A percentile compares a stretch with the other conserved stretches of the same genome.
phyloP scores from a whole-genome alignment of 2,329 filamentous ascomycete genomes.

The Fusarium paranaense region DNA sequence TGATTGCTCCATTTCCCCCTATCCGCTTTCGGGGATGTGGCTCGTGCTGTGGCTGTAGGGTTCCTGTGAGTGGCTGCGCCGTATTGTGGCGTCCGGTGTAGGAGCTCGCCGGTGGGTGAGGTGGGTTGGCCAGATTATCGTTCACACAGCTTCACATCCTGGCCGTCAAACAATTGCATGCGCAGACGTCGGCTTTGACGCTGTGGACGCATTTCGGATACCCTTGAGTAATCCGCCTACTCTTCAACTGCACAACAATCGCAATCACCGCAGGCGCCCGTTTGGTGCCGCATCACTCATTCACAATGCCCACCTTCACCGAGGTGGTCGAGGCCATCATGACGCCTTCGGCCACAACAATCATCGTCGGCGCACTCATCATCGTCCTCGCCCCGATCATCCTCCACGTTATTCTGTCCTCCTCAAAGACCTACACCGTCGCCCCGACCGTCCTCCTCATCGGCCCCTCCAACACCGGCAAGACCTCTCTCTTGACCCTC shows the following conservation, averaged over 20 bases:
- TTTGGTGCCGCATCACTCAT: constrained; percentile 20
- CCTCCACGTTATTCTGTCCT: constrained; percentile 81
- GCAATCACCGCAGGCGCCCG: constrained; percentile 14
- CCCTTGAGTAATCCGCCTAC: background rate
- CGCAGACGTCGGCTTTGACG: background rate
- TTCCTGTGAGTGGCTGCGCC: constrained; percentile 15
- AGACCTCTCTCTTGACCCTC: constrained; percentile 88
- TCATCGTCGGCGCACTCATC: constrained; percentile 77
- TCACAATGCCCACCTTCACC: constrained; percentile 54
- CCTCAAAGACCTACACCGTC: constrained; percentile 70
- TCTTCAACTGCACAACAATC: background rate
- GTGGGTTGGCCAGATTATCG: constrained; percentile 36
- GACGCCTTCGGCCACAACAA: constrained; percentile 69
- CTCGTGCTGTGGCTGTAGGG: constrained; percentile 1
- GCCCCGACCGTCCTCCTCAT: constrained; percentile 83
- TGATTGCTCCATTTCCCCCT: constrained; percentile 26
- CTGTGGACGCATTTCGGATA: background rate
- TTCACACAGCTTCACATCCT: constrained; percentile 26
- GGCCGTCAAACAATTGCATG: background rate
- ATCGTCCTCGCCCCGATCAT: constrained; percentile 80
- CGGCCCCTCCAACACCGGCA: constrained; percentile 85
- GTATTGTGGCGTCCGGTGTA: constrained; percentile 18
- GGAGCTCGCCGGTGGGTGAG: constrained; percentile 27
- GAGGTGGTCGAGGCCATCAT: constrained; percentile 64
- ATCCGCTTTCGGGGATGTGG: constrained; percentile 9